Evolutionary conservation across 129 eudicot species (phyloP).

Genomic region (Lonicera japonica): DNA sequence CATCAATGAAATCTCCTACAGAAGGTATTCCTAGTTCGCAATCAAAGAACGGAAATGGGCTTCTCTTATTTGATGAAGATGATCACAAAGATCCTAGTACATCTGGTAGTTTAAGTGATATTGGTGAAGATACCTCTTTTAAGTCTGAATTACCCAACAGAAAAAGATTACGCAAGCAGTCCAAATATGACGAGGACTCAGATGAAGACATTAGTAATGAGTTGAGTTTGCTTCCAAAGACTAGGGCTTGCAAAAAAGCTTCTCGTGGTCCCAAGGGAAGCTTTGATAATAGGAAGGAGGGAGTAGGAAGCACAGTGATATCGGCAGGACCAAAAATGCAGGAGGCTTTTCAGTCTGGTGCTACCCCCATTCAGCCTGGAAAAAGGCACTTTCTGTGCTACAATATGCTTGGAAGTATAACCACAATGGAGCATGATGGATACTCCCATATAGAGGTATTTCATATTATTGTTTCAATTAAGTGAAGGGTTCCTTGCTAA

Average conservation of each 20-base stretch:
- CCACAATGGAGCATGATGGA: constrained; percentile 89
- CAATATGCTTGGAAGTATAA: constrained; percentile 94
- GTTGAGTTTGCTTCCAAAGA: constrained; percentile 33
- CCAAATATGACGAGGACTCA: constrained; percentile 40
- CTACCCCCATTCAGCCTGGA: constrained; percentile 83
- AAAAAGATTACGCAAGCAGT: constrained; percentile 65
- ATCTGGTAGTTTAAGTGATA: constrained; percentile 83
- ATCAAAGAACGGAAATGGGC: constrained; percentile 50
- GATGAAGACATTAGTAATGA: constrained; percentile 48
- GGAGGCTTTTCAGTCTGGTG: constrained; percentile 92
- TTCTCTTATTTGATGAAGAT: constrained; percentile 73
- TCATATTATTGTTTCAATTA: not conserved
- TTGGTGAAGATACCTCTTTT: constrained; percentile 56
- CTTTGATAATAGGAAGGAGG: constrained; percentile 29
- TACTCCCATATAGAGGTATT: constrained; percentile 94
- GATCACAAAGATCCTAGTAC: constrained; percentile 58
- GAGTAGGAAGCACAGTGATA: constrained; percentile 10
- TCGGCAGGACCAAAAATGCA: constrained; percentile 49
- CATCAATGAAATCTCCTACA: constrained; percentile 90
- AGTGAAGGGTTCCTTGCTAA: not conserved
- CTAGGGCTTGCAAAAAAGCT: constrained; percentile 48
- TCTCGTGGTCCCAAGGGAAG: constrained; percentile 35
- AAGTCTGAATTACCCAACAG: constrained; percentile 53
- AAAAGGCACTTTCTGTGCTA: constrained; percentile 85
- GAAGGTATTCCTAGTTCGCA: constrained; percentile 54